Conservation (phyloP, 768 basidiomycete species). For the Xerocomus potaroensis region DNA sequence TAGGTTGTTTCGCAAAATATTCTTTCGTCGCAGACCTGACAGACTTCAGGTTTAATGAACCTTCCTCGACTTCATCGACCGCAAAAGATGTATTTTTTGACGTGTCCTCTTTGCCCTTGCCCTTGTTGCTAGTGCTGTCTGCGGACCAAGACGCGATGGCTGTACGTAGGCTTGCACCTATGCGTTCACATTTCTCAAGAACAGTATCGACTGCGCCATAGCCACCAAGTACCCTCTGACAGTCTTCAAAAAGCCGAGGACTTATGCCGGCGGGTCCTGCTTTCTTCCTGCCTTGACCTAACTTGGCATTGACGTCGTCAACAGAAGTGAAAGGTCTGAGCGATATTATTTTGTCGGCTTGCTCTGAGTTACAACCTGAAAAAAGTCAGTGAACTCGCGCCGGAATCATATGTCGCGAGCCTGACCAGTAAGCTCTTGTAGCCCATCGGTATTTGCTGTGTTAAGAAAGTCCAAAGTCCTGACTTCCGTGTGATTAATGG, state of each 20-base stretch:
- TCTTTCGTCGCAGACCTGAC: constrained; percentile 46
- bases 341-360: constrained; percentile 73
- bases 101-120: constrained; percentile 37
- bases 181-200: constrained; percentile 82
- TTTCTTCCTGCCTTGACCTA: constrained; percentile 86
- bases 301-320: constrained; percentile 69
- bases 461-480: constrained; percentile 70
- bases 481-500: constrained; percentile 39
- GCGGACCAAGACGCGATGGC: constrained; percentile 78
- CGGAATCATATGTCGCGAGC: background rate
- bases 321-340: constrained; percentile 77
- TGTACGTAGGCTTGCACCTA: constrained; percentile 67
- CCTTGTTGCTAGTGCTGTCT: constrained; percentile 28
- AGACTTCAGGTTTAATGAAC: constrained; percentile 54
- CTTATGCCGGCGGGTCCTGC: constrained; percentile 80
- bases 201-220: constrained; percentile 88
- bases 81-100: constrained; percentile 16
- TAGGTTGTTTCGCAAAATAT: constrained; percentile 75
- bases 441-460: constrained; percentile 50
- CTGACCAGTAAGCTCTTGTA: constrained; percentile 76
- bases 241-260: constrained; percentile 87
- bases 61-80: constrained; percentile 48
- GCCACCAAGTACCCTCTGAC: constrained; percentile 75
- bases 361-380: constrained; percentile 72
- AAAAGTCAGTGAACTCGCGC: constrained; percentile 3